phyloP scores from a whole-genome alignment of 202 grass and related monocot species.

The Brachypodium distachyon region DNA sequence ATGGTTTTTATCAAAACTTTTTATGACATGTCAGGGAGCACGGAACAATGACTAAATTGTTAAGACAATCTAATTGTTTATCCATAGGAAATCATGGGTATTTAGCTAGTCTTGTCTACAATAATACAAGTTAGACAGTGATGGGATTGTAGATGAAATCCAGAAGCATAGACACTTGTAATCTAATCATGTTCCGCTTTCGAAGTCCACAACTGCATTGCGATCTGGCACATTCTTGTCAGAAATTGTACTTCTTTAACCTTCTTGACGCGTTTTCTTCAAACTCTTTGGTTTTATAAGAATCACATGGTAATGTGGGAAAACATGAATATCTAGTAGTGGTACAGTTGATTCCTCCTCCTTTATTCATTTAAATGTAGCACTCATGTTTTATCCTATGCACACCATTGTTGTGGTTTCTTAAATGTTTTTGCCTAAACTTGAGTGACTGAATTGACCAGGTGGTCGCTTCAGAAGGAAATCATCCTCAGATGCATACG shows the following conservation, averaged over 20 bases:
- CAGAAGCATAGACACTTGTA: background rate
- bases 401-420: background rate
- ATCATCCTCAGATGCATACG: conserved; percentile 74
- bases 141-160: background rate
- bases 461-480: conserved; percentile 89
- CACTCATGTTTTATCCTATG: background rate
- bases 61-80: too few species aligned
- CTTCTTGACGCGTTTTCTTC: background rate
- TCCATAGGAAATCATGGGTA: too few species aligned
- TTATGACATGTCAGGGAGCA: too few species aligned
- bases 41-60: too few species aligned
- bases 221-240: background rate
- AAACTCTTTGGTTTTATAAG: background rate
- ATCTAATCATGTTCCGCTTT: background rate
- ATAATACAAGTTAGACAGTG: background rate
- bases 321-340: background rate
- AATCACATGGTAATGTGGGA: background rate
- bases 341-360: background rate
- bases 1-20: too few species aligned
- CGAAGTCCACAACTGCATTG: background rate
- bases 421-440: background rate
- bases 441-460: conserved; percentile 5
- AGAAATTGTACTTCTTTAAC: background rate
- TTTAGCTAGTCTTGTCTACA: too few species aligned
- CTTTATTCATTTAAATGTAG: background rate